Evolutionary conservation across 352 stramenopile species (phyloP).

Genomic region (Globisporangium lucens): DNA sequence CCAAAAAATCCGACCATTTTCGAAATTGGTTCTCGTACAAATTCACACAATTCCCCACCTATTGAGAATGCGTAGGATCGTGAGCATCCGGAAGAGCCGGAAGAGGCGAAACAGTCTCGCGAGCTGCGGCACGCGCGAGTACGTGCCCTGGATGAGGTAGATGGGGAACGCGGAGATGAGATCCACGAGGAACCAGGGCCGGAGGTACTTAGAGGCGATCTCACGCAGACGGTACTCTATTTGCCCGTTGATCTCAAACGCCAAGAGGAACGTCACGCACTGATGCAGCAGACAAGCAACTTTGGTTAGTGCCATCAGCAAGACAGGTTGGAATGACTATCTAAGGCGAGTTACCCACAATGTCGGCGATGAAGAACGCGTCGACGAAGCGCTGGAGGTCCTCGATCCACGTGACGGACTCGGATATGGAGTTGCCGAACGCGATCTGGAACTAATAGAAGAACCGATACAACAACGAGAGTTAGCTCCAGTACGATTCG

Average conservation of each 20-base stretch:
- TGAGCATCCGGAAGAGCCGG: constrained; percentile 64
- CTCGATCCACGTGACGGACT: constrained; percentile 32
- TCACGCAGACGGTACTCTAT: constrained; percentile 43
- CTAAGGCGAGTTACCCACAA: constrained; percentile 37
- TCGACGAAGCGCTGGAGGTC: constrained; percentile 58
- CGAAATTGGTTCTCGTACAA: not conserved
- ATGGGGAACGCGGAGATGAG: constrained; percentile 74
- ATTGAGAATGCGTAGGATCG: constrained; percentile 62
- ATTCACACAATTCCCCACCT: constrained; percentile 11
- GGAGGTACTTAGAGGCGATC: constrained; percentile 60
- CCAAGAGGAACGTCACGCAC: constrained; percentile 72
- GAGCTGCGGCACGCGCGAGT: constrained; percentile 61
- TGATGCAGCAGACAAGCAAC: constrained; percentile 13
- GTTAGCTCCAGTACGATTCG: not conserved
- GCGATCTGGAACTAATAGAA: constrained; percentile 63
- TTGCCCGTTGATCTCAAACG: constrained; percentile 54
- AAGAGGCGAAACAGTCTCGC: constrained; percentile 59
- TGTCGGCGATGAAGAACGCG: constrained; percentile 69
- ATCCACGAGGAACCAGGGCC: constrained; percentile 73
- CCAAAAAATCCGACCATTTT: not conserved
- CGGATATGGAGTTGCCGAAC: constrained; percentile 31
- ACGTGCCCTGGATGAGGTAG: constrained; percentile 59
- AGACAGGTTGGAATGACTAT: no score
- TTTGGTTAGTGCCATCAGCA: not conserved
- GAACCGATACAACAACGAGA: not conserved